A percentile compares a stretch with the other conserved stretches of the same genome.
These are phyloP conservation scores for Cercospora sesami DNA, from an alignment of 2,329 filamentous ascomycete species.

Conservation along the genomic window DNA sequence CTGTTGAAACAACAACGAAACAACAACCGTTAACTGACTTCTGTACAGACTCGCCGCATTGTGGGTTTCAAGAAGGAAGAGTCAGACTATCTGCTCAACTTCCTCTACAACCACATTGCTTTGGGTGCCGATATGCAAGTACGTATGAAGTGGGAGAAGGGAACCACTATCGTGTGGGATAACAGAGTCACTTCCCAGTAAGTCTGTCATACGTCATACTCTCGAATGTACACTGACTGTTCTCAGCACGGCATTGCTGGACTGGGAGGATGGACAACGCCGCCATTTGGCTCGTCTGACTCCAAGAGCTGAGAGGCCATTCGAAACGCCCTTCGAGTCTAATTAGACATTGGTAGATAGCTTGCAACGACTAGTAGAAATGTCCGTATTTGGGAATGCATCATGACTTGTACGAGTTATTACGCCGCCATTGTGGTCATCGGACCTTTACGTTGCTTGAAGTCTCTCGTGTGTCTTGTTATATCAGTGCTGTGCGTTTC, in stretches of 20 bases:
- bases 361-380: neutral
- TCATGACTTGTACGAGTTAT: neutral
- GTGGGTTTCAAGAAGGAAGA: conserved; percentile 85
- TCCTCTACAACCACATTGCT: conserved; percentile 73
- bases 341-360: conserved; percentile 2
- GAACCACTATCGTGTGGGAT: conserved; percentile 30
- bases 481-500: neutral
- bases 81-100: conserved; percentile 73
- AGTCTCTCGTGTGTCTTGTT: neutral
- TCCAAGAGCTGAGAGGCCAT: conserved; percentile 76
- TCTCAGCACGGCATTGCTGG: conserved; percentile 65
- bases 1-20: neutral
- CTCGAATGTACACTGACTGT: neutral
- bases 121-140: conserved; percentile 71
- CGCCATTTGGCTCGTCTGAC: conserved; percentile 80
- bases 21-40: neutral
- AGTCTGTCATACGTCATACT: neutral
- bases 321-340: conserved; percentile 58
- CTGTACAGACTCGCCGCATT: conserved; percentile 64
- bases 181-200: conserved; percentile 48
- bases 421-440: neutral
- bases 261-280: conserved; percentile 77
- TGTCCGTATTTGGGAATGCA: neutral
- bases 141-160: conserved; percentile 52
- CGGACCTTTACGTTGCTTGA: neutral